Percentiles rank a stretch among this genome's conserved stretches.
Evolutionary conservation across 371 early-diverging fungal genomes (phyloP).

Genomic region (Rhizopus microsporus): DNA sequence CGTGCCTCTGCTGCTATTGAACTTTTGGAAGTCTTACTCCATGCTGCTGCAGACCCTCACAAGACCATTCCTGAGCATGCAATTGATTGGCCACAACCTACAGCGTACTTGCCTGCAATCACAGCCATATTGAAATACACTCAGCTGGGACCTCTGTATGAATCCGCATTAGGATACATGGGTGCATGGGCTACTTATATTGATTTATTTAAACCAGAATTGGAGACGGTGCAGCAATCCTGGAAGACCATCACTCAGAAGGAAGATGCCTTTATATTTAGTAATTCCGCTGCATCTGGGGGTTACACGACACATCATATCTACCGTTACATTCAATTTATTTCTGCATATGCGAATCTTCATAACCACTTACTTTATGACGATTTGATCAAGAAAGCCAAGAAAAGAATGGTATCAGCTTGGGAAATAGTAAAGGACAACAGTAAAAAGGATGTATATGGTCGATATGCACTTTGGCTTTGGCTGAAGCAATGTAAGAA

Average conservation of each 20-base stretch:
- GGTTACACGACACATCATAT: conserved; percentile 19
- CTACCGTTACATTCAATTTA: conserved; percentile 27
- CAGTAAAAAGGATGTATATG: conserved; percentile 20
- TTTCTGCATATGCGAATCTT: conserved; percentile 21
- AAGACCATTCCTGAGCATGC: conserved; percentile 56
- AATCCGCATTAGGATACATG: conserved; percentile 49
- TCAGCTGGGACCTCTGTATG: conserved; percentile 21
- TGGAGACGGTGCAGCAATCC: conserved; percentile 15
- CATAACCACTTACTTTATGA: conserved; percentile 1
- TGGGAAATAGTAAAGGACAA: conserved; percentile 11
- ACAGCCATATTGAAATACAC: conserved; percentile 24
- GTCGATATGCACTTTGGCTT: conserved; percentile 34
- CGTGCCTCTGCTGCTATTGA: conserved; percentile 30
- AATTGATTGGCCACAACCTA: conserved; percentile 61
- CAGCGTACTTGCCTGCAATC: conserved; percentile 43
- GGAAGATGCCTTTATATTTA: conserved; percentile 7
- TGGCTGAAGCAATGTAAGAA: conserved; percentile 26
- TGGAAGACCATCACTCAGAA: conserved; percentile 27
- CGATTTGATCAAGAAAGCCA: conserved; percentile 11
- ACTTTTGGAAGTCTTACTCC: conserved; percentile 36
- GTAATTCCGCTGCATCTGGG: conserved; percentile 20
- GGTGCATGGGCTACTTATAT: conserved; percentile 51
- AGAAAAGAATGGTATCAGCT: neutral
- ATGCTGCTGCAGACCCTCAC: conserved; percentile 60
- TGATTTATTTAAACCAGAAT: conserved; percentile 33